A percentile compares a stretch with the other conserved stretches of the same genome.
phyloP scores from a whole-genome alignment of 2,329 filamentous ascomycete species.

The Ophiostoma perfectum region DNA sequence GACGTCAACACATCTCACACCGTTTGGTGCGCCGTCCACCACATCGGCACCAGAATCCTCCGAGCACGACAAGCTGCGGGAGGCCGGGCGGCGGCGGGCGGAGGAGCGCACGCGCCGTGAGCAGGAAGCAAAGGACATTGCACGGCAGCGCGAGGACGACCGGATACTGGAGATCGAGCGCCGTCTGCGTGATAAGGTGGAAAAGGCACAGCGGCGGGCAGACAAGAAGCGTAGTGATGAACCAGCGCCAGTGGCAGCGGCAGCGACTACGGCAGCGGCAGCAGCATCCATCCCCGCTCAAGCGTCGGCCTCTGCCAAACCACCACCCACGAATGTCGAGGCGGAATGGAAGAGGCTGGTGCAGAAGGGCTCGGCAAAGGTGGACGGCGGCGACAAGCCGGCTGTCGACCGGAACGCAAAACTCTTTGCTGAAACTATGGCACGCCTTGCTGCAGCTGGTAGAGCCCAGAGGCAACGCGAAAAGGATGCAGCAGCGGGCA shows the following conservation, averaged over 20 bases:
- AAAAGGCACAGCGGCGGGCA: conserved; percentile 25
- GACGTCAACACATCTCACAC: conserved; percentile 31
- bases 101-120: conserved; percentile 41
- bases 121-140: conserved; percentile 39
- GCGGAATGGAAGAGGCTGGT: conserved; percentile 24
- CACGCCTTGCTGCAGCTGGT: conserved; percentile 23
- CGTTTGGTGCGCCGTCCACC: conserved; percentile 13
- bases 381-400: not conserved
- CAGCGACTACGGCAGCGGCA: not conserved
- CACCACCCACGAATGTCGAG: conserved; percentile 13
- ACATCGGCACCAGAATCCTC: conserved; percentile 6
- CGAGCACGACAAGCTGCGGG: conserved; percentile 29
- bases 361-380: conserved; percentile 11
- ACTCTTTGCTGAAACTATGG: conserved; percentile 26
- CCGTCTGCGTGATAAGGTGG: conserved; percentile 39
- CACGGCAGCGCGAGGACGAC: conserved; percentile 38
- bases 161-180: conserved; percentile 43
- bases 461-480: conserved; percentile 22
- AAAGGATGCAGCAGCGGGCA: not conserved
- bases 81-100: conserved; percentile 35
- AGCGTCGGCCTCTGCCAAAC: conserved; percentile 1
- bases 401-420: conserved; percentile 16
- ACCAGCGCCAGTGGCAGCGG: conserved; percentile 27
- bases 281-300: not conserved
- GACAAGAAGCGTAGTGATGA: conserved; percentile 27